Percentiles rank a stretch among this genome's conserved stretches.
These are phyloP conservation scores for Talaromyces sp. DNA, from an alignment of 2,329 filamentous ascomycete species.

Conservation along the genomic window DNA sequence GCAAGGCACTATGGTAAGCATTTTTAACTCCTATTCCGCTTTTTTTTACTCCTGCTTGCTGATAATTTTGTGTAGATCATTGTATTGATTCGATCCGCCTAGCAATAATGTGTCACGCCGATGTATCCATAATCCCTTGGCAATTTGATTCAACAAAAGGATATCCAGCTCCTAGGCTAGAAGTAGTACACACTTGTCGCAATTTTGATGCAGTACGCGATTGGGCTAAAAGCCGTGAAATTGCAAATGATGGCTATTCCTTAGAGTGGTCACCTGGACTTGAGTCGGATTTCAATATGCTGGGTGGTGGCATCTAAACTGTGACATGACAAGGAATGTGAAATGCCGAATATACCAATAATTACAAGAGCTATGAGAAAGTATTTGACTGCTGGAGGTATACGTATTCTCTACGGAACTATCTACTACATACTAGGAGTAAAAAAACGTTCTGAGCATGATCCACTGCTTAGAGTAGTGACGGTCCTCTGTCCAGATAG, in stretches of 20 bases:
- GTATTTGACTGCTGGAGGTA: neutral
- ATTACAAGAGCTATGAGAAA: neutral
- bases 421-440: neutral
- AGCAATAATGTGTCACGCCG: slow-evolving; percentile 1
- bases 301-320: neutral
- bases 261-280: slow-evolving; percentile 2
- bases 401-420: neutral
- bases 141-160: neutral
- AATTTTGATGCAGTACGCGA: neutral
- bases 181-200: neutral
- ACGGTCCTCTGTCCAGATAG: neutral
- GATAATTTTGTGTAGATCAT: neutral
- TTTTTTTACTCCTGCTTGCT: neutral
- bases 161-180: neutral
- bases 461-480: neutral
- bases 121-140: neutral
- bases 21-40: neutral
- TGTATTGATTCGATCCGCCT: slow-evolving; percentile 4
- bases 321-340: neutral
- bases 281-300: neutral
- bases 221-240: neutral
- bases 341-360: neutral
- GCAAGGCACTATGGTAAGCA: slow-evolving; percentile 1
- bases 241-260: neutral
- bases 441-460: neutral